Evolutionary conservation across 306 rosid species (phyloP), one percentile per base, ranked within the genome.

Genomic region (Sicyos edulis): DNA sequence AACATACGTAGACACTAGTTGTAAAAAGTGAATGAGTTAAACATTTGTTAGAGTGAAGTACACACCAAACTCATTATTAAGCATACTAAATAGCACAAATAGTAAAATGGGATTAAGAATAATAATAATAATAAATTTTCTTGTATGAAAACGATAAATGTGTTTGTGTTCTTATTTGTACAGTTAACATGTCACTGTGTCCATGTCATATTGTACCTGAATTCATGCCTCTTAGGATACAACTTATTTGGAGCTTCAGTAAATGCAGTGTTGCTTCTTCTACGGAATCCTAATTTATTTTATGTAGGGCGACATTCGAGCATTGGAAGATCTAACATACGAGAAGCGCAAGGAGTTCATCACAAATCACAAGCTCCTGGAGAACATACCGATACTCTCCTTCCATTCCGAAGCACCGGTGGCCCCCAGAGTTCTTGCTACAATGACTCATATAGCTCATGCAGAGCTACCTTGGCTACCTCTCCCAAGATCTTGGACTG

Each of bases 271-370:
- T 13, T 58, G 42, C 13, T 58, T 44, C 19, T 19, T 44, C 12
- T 40, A 19, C 20, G 17, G 34, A 65, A 42, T 65, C 54, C 55
- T 59, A 52, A 54, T 37, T 17, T 66, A 29, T 74, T 21, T 20
- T 11, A 17, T 62, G 60, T 5, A 89, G 91, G 96, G 98, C 50
- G 92, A 88, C 81, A 92, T 88, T 29, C 52, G 81, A 64, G 98
- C 92, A 49, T 26, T 89, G 77, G 96, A 89, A 79, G 97, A 89
- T 83, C 89, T 88, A 68, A 92, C 97, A 10, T 92, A 92, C 8
- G 88, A 86, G 81, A 88, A 81, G 81, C 67, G 92, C 19, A 86
- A 85, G 76, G 95, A 92, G 57, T 92, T 92, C 82, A 78, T 92
- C 71, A 78, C 53, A 82, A 89, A 76, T 56, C 84, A 92, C 86